Percentiles rank a stretch among this genome's conserved stretches.
Conservation (phyloP, 1,139 yeast species). For the Lodderomyces oxycetoniae region DNA sequence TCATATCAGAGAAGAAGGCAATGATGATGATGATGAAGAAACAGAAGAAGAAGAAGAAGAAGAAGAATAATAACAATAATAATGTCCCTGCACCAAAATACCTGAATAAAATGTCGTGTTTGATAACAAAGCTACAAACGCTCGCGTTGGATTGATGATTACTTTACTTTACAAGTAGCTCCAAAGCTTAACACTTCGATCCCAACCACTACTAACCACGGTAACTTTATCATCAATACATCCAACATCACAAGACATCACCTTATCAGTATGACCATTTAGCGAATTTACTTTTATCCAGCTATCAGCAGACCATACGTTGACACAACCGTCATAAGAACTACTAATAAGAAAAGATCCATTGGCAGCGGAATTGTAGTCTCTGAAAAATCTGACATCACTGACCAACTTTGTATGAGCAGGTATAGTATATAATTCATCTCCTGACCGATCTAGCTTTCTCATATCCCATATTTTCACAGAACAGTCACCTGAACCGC, state of each 20-base stretch:
- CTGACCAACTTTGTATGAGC: slow-evolving; percentile 77
- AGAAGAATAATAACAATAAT: too few relatives aligned
- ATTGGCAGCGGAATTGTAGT: slow-evolving; percentile 4
- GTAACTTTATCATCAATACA: slow-evolving; percentile 25
- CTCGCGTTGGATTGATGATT: too few relatives aligned
- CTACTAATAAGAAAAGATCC: slow-evolving; percentile 56
- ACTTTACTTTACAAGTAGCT: too few relatives aligned
- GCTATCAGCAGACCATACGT: slow-evolving; percentile 66
- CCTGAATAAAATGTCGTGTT: too few relatives aligned
- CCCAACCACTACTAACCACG: slow-evolving; percentile 78
- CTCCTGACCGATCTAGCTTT: slow-evolving; percentile 23
- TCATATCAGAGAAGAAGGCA: slow-evolving; percentile 9
- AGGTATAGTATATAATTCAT: slow-evolving; percentile 51
- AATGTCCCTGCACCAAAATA: too few relatives aligned
- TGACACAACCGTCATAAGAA: slow-evolving; percentile 67
- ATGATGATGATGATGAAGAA: too few relatives aligned
- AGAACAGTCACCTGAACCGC: slow-evolving; percentile 81
- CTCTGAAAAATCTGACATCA: slow-evolving; percentile 50
- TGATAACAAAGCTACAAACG: too few relatives aligned
- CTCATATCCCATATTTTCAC: slow-evolving; percentile 87
- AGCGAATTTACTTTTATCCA: slow-evolving; percentile 60
- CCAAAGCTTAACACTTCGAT: slow-evolving; percentile 70
- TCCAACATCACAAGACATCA: slow-evolving; percentile 64
- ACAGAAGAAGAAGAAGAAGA: too few relatives aligned
- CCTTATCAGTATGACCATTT: slow-evolving; percentile 64